phyloP scores from a whole-genome alignment of 306 rosid species.

The Malus fusca region DNA sequence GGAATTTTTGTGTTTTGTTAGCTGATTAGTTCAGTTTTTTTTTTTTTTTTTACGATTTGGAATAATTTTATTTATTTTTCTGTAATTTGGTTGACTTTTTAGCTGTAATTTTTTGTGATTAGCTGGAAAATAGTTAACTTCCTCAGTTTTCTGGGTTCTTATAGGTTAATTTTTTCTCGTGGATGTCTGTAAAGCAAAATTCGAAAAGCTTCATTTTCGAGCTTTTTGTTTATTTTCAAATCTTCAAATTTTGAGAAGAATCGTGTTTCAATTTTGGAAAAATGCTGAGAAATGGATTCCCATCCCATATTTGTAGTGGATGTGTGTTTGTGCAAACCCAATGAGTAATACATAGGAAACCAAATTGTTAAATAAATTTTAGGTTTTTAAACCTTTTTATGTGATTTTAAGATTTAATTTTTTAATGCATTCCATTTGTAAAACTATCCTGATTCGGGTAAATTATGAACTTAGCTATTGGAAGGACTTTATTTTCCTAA shows the following conservation, averaged over 20 bases:
- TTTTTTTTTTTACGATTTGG: constrained; percentile 12
- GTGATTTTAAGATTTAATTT: not conserved
- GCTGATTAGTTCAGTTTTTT: constrained; percentile 2
- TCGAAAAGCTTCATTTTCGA: not conserved
- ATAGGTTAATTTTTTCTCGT: not conserved
- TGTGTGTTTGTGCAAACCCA: not conserved
- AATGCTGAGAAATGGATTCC: no score
- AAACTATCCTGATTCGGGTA: no score
- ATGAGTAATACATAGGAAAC: not conserved
- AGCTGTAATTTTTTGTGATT: not conserved
- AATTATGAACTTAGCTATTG: no score
- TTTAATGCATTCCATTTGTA: not conserved
- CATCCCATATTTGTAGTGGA: not conserved
- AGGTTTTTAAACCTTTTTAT: no score
- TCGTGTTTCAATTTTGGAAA: no score
- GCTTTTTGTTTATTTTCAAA: not conserved
- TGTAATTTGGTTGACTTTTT: constrained; percentile 7
- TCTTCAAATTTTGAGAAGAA: not conserved
- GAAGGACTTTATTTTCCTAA: not conserved
- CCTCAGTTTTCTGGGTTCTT: not conserved
- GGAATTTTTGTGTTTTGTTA: not conserved
- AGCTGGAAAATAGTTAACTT: not conserved
- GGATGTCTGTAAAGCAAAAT: not conserved
- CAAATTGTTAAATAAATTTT: not conserved
- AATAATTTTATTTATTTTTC: not conserved